These are phyloP conservation scores for Sherardia arvensis DNA, from an alignment of 257 asterid species.

Conservation along the genomic window DNA sequence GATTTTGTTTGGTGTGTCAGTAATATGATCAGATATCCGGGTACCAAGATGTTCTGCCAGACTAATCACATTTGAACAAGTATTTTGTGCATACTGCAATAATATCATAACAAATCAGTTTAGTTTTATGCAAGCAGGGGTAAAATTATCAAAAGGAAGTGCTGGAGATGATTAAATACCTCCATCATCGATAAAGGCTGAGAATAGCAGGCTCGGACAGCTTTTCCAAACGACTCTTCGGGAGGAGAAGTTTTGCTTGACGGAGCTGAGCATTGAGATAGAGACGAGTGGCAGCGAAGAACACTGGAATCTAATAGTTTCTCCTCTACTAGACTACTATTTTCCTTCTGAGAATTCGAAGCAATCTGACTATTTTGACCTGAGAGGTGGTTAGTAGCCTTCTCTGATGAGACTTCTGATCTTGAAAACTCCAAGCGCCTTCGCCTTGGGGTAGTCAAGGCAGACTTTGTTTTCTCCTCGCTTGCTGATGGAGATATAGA, in stretches of 20 bases:
- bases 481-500: constrained; percentile 48
- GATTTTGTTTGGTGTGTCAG: constrained; percentile 73
- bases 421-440: constrained; percentile 65
- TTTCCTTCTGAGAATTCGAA: constrained; percentile 29
- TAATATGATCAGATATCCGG: constrained; percentile 69
- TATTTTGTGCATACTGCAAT: constrained; percentile 60
- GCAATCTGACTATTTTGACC: constrained; percentile 24
- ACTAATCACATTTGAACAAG: constrained; percentile 60
- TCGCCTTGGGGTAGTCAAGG: constrained; percentile 58
- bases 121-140: not conserved
- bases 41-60: constrained; percentile 96
- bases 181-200: constrained; percentile 92
- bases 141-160: not conserved
- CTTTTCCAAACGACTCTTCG: constrained; percentile 49
- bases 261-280: constrained; percentile 49
- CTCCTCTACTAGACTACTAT: constrained; percentile 38
- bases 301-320: constrained; percentile 40
- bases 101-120: not conserved
- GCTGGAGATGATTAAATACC: constrained; percentile 31
- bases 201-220: constrained; percentile 82
- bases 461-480: constrained; percentile 33
- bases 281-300: constrained; percentile 75
- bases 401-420: constrained; percentile 34
- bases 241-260: constrained; percentile 50
- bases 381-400: constrained; percentile 22